Percentiles rank a stretch among this genome's conserved stretches.
phyloP scores from a whole-genome alignment of 2,329 filamentous ascomycete genomes.

The Pestalotiopsis sp. region DNA sequence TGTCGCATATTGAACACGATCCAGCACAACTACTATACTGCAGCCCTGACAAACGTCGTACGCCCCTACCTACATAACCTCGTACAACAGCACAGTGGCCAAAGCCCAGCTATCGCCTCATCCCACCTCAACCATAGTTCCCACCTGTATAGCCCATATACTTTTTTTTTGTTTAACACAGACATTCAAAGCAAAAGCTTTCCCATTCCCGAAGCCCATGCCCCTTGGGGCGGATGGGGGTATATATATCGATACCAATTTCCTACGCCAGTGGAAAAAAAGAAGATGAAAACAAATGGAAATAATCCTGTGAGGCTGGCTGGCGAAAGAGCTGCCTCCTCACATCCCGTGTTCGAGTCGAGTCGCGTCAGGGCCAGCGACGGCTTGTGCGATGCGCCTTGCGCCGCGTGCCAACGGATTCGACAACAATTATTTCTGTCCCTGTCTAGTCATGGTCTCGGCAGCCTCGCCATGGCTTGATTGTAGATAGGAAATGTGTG shows the following conservation, averaged over 20 bases:
- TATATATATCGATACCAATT: slow-evolving; percentile 7
- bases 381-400: neutral
- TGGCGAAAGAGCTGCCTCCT: neutral
- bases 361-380: neutral
- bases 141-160: neutral
- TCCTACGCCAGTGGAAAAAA: neutral
- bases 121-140: neutral
- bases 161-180: neutral
- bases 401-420: neutral
- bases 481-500: neutral
- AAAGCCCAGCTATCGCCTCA: neutral
- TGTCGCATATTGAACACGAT: neutral
- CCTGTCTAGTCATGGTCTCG: too few relatives aligned
- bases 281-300: neutral
- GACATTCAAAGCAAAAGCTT: neutral
- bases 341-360: neutral
- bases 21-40: neutral
- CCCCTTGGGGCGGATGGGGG: neutral
- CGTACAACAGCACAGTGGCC: neutral
- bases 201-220: neutral
- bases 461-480: too few relatives aligned
- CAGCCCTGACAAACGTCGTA: neutral
- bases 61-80: neutral
- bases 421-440: neutral
- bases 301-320: neutral